Evolutionary conservation across 345 rosid species (phyloP), one percentile per base, ranked within the genome.

Genomic region (Populus tremula): DNA sequence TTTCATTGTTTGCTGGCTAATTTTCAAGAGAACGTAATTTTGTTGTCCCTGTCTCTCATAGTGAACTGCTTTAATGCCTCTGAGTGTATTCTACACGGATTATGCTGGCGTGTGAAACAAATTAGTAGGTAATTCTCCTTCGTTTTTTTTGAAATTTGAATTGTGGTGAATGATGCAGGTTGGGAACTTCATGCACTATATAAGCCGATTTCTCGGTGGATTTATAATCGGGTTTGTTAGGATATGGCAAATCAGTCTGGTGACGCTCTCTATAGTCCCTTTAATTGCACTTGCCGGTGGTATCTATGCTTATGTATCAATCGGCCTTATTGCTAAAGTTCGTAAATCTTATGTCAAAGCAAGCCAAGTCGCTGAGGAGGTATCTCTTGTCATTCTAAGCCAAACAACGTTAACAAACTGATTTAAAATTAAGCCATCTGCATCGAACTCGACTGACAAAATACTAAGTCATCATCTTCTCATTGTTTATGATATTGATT

Each of bases 291-390:
- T 96, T 21, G 98, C 99, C 5, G 99, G 98, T 3, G 99, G 98
- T 21, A 10, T 90, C 71, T 96, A 96, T 31, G 99, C 99, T 5
- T 96, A 76, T 21, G 87, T 93, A 1, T 89, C 98, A 71, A 93
- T 89, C 1, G 95, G 99, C 68, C 94, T 93, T 11, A 85, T 96
- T 45, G 95, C 91, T 8, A 74, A 91, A 64, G 92, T 94, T 25
- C 88, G 98, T 7, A 93, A 91, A 81, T 84, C 98, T 71, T 96
- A 96, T 74, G 94, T 94, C 76, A 96, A 85, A 75, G 99, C 98
- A 59, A 98, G 98, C 13, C 97, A 92, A 83, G 92, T 94, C 25
- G 99, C 99, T 0, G 98, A 96, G 85, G 99, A 96, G 95, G 99
- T 95, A 38, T 69, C 84, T 67, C 23, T 23, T n/a, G 25, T 23